These are phyloP conservation scores for Fusarium sp. DNA, from an alignment of 2,329 filamentous ascomycete genomes.

Conservation along the genomic window DNA sequence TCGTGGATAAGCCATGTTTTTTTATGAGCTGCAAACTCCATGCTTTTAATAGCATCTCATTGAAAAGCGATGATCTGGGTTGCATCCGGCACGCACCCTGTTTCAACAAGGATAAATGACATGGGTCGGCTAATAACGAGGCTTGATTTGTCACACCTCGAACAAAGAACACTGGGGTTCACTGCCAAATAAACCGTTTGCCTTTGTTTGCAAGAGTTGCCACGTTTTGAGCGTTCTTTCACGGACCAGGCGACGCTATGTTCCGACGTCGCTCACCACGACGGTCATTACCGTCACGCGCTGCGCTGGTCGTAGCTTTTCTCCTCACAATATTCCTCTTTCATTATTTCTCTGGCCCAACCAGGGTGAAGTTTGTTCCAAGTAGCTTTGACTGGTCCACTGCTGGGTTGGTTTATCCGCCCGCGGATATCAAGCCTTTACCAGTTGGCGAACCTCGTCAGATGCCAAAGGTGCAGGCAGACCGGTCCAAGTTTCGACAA, in stretches of 20 bases:
- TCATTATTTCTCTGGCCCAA: constrained; percentile 16
- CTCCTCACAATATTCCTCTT: constrained; percentile 1
- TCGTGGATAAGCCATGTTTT: not conserved
- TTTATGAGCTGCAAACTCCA: not conserved
- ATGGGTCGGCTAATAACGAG: not conserved
- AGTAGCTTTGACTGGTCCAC: constrained; percentile 54
- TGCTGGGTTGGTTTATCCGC: constrained; percentile 49
- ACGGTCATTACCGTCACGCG: not conserved
- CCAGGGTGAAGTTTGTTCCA: constrained; percentile 36
- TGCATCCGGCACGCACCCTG: not conserved
- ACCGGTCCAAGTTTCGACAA: constrained; percentile 40
- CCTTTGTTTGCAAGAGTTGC: not conserved
- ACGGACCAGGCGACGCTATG: constrained; percentile 1
- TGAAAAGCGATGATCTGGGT: not conserved
- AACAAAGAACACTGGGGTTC: constrained; percentile 13
- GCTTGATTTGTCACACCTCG: not conserved
- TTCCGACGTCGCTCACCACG: constrained; percentile 6
- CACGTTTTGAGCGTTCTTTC: not conserved
- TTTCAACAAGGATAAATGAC: constrained; percentile 6
- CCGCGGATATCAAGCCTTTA: constrained; percentile 51
- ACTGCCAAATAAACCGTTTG: not conserved
- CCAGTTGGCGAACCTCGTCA: constrained; percentile 47
- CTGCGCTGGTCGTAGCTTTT: constrained; percentile 9
- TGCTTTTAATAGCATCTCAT: not conserved
- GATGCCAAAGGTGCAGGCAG: constrained; percentile 53